phyloP scores from a whole-genome alignment of 257 asterid genomes.

The Nicotiana benthamiana region DNA sequence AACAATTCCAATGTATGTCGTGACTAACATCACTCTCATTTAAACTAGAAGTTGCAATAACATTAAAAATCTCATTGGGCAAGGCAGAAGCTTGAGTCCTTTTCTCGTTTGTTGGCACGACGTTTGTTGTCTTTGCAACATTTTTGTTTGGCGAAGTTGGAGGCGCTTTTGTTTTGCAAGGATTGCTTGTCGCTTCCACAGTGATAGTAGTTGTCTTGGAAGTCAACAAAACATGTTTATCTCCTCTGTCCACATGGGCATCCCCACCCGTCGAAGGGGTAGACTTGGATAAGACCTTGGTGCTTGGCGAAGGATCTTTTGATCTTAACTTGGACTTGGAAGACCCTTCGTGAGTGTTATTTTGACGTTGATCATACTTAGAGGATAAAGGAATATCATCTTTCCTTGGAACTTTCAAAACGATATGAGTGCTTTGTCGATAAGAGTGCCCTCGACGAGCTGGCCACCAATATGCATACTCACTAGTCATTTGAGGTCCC shows the following conservation, averaged over 20 bases:
- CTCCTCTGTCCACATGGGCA: background rate
- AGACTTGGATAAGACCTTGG: background rate
- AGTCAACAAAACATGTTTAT: background rate
- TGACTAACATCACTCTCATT: background rate
- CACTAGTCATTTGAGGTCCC: no score
- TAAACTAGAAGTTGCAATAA: background rate
- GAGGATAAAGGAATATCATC: background rate
- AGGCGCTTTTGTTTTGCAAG: background rate
- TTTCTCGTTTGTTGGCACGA: background rate
- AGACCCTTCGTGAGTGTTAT: background rate
- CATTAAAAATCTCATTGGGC: background rate
- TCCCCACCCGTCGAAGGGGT: background rate
- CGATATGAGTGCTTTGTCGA: background rate
- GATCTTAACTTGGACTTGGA: background rate
- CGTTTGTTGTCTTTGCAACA: background rate
- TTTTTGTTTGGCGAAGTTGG: background rate
- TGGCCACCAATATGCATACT: no score
- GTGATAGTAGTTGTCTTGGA: background rate
- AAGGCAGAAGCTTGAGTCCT: no score
- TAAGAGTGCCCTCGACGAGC: no score
- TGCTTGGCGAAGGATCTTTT: accelerated
- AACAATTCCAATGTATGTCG: background rate
- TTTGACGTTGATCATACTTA: background rate
- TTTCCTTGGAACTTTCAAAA: background rate
- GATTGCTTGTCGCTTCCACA: background rate